Evolutionary conservation across 441 rosid species (phyloP).

Genomic region (Corymbia citriodora): DNA sequence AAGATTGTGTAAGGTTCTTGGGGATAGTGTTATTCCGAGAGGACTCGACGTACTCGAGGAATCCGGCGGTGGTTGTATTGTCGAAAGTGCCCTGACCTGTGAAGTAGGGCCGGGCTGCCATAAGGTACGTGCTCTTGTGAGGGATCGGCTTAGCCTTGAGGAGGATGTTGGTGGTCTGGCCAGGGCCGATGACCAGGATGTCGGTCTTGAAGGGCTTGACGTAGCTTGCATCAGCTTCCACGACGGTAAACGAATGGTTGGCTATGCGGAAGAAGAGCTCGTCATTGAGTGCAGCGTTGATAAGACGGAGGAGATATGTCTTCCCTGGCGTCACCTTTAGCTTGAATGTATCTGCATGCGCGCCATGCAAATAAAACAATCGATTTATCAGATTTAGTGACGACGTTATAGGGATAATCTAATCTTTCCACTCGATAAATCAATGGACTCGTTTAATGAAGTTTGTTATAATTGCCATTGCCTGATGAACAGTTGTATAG

Average conservation of each 20-base stretch:
- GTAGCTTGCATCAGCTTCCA: constrained; percentile 69
- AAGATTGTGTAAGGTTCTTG: constrained; percentile 37
- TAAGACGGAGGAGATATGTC: constrained; percentile 42
- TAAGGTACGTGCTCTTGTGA: constrained; percentile 46
- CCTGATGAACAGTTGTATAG: constrained; percentile 60
- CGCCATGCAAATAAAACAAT: not conserved
- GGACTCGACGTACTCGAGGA: constrained; percentile 43
- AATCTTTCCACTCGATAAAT: not conserved
- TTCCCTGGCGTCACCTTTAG: constrained; percentile 41
- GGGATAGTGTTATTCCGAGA: constrained; percentile 2
- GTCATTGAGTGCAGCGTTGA: constrained; percentile 50
- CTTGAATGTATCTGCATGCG: constrained; percentile 34
- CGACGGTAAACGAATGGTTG: constrained; percentile 52
- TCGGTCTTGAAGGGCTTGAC: constrained; percentile 60
- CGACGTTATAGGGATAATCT: constrained; percentile 21
- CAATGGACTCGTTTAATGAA: not conserved
- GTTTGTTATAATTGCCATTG: not conserved
- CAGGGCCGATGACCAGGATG: constrained; percentile 37
- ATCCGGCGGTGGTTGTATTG: constrained; percentile 55
- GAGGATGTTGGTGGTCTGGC: constrained; percentile 69
- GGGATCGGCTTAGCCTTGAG: constrained; percentile 42
- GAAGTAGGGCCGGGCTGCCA: constrained; percentile 65
- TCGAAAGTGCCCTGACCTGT: constrained; percentile 56
- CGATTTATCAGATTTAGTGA: not conserved
- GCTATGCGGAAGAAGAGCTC: constrained; percentile 73